These are phyloP conservation scores for Trichoderma sp. DNA, from an alignment of 2,329 filamentous ascomycete species.

Conservation along the genomic window DNA sequence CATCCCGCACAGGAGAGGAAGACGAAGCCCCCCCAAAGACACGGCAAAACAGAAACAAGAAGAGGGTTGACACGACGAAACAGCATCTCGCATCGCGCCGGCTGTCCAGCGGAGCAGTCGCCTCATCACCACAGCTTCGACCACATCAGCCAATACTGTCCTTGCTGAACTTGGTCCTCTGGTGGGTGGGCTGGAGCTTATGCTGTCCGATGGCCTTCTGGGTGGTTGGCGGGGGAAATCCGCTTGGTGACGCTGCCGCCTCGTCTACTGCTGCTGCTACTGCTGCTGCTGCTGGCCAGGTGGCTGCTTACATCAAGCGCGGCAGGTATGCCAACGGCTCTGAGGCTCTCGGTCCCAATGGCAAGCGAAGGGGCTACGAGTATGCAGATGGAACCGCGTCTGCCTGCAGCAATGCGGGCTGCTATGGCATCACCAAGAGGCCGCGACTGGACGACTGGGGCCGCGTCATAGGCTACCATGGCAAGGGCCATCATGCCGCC, in stretches of 20 bases:
- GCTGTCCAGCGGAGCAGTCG: constrained; percentile 14
- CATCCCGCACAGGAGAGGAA: background rate
- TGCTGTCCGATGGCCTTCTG: constrained; percentile 39
- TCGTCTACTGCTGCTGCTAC: background rate
- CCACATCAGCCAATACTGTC: constrained; percentile 2
- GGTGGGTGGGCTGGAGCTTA: constrained; percentile 28
- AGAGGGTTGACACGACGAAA: constrained; percentile 8
- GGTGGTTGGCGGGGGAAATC: constrained; percentile 36
- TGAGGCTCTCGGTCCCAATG: constrained; percentile 1
- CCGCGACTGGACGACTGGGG: constrained; percentile 20
- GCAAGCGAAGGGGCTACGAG: constrained; percentile 16
- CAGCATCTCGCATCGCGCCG: constrained; percentile 11
- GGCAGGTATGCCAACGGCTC: background rate
- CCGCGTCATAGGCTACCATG: constrained; percentile 16
- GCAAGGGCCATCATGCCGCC: constrained; percentile 9
- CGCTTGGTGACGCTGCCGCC: constrained; percentile 26
- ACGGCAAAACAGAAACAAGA: background rate
- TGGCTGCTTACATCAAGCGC: constrained; percentile 16
- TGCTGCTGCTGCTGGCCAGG: constrained; percentile 6
- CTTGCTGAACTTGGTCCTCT: background rate
- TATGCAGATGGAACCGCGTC: constrained; percentile 13
- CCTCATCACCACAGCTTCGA: background rate
- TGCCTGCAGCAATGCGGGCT: constrained; percentile 15
- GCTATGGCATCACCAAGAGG: constrained; percentile 18
- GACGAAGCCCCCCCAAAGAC: background rate